Evolutionary conservation across 257 asterid genomes (phyloP), one percentile per base, ranked within the genome.

Genomic region (Galeopsis tetrahit): DNA sequence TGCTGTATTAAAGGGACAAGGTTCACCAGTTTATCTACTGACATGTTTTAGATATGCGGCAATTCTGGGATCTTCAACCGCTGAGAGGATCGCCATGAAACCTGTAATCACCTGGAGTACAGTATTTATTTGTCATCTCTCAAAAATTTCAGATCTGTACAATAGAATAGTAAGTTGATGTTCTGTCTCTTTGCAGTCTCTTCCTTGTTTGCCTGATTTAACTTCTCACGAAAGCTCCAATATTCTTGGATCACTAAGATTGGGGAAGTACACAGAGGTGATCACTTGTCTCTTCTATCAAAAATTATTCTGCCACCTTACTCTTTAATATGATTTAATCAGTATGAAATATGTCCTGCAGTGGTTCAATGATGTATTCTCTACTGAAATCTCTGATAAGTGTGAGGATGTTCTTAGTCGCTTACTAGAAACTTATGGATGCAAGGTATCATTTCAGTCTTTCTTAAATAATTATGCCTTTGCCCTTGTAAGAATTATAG

Each of bases 331-430:
- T 51, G 77, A 66, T 69, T 49, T 64, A 66, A 69, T 48, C 63
- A 62, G 64, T 55, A 48, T 63, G 46, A 31, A 40, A 44, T 58
- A 78, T 28, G 66, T 43, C 67, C 56, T 86, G 84, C 87, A 86
- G 91, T 86, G 99, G 99, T 95, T 95, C 81, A 87, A 87, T 82
- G 99, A 95, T 73, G 98, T 92, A 63, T 92, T 92, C 88, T 90
- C 97, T 43, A 73, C 88, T 77, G 98, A 92, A 8, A 87, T 92
- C 75, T 85, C 99, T 68, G 75, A 57, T 17, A 95, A 86, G 82
- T 95, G 98, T 60, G 97, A 86, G 77, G 93, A 90, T 74, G 83
- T 85, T 71, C 97, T 95, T 75, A 81, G 80, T 74, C 86, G 79
- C 35, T 87, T 95, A 74, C 81, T 80, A 52, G 96, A 90, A 86